phyloP scores from a whole-genome alignment of 1,139 yeast species.

The Ashbya aceris region DNA sequence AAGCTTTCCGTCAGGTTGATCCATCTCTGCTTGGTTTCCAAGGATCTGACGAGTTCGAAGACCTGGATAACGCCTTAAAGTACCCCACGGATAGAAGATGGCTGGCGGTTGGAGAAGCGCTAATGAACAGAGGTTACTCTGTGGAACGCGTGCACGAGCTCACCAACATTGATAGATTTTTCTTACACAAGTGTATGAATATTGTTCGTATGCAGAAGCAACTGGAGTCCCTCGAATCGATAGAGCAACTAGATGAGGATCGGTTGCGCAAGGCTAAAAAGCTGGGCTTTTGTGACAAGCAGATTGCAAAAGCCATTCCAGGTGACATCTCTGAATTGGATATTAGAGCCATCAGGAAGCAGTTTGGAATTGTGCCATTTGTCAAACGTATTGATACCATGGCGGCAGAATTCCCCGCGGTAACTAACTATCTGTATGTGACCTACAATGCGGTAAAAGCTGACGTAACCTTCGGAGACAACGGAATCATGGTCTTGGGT shows the following conservation, averaged over 20 bases:
- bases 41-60: conserved; percentile 60
- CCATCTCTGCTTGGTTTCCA: conserved; percentile 89
- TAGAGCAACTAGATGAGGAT: conserved; percentile 54
- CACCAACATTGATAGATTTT: conserved; percentile 93
- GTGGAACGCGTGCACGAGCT: conserved; percentile 88
- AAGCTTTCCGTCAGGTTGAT: conserved; percentile 95
- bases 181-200: conserved; percentile 82
- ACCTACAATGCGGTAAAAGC: conserved; percentile 87
- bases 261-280: conserved; percentile 75
- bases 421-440: conserved; percentile 89
- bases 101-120: conserved; percentile 97
- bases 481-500: conserved; percentile 91
- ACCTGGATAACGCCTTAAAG: conserved; percentile 69
- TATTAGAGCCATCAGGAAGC: conserved; percentile 72
- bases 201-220: conserved; percentile 82
- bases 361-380: conserved; percentile 75
- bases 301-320: conserved; percentile 63
- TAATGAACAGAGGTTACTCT: conserved; percentile 78
- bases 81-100: conserved; percentile 97
- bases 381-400: conserved; percentile 95
- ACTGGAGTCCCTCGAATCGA: conserved; percentile 53
- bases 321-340: conserved; percentile 46
- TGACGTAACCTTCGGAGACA: conserved; percentile 78
- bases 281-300: conserved; percentile 91
- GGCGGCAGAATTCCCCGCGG: conserved; percentile 98